Conservation (phyloP, 2,329 filamentous ascomycete species). For the Ophiognomonia clavigignenti-juglandacearum region DNA sequence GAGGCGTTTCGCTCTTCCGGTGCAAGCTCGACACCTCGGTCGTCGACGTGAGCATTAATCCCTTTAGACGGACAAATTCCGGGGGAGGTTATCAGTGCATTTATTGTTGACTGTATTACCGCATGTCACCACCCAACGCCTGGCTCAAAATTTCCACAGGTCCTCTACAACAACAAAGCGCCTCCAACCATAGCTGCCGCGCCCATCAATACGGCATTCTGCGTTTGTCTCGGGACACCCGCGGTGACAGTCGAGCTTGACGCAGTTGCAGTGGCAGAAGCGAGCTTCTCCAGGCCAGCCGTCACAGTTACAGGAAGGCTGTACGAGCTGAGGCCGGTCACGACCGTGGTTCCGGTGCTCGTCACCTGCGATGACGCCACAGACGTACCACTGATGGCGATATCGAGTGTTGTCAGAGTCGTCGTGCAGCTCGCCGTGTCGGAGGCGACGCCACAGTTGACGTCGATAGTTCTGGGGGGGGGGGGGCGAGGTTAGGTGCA, state of each 20-base stretch:
- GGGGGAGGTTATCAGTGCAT: background rate
- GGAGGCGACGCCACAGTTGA: slow-evolving; percentile 15
- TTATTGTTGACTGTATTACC: background rate
- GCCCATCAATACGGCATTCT: slow-evolving; percentile 31
- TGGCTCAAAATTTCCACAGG: background rate
- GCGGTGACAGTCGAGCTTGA: slow-evolving; percentile 28
- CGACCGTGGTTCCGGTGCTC: slow-evolving; percentile 3
- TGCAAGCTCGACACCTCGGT: background rate
- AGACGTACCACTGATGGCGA: slow-evolving; percentile 5
- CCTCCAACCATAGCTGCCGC: slow-evolving; percentile 29
- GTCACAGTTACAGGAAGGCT: slow-evolving; percentile 31
- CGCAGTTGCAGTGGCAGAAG: slow-evolving; percentile 11
- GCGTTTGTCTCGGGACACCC: slow-evolving; percentile 24
- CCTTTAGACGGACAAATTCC: no score
- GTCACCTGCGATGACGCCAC: slow-evolving; percentile 2
- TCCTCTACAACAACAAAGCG: slow-evolving; percentile 29
- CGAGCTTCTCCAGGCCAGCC: slow-evolving; percentile 33
- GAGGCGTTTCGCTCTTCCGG: background rate
- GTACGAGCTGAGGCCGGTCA: slow-evolving; percentile 19
- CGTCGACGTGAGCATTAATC: slow-evolving; percentile 1
- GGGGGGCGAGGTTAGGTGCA: background rate
- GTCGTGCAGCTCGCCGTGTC: slow-evolving; percentile 12
- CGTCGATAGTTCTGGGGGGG: slow-evolving; percentile 11
- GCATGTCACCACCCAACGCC: background rate
- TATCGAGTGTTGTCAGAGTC: slow-evolving; percentile 1